These are phyloP conservation scores for Cryptococcus floricola DNA, from an alignment of 1,284 basidiomycete genomes.

Conservation along the genomic window DNA sequence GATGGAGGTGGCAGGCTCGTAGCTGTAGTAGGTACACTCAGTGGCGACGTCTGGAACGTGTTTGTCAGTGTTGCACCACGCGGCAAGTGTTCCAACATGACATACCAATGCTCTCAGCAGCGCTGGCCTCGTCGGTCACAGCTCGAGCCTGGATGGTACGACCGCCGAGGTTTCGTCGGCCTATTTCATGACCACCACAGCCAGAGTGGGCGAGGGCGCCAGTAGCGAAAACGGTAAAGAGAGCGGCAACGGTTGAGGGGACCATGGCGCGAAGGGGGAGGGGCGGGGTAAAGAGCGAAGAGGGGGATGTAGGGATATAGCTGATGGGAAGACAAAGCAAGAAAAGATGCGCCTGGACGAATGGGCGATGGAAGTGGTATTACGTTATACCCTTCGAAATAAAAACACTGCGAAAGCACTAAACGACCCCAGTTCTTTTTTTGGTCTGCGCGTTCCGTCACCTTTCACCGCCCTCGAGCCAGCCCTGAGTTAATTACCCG, in stretches of 20 bases:
- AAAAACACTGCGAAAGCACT: too few species aligned
- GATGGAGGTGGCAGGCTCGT: conserved; percentile 28
- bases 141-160: conserved; percentile 2
- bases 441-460: too few species aligned
- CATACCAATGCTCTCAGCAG: conserved; percentile 19
- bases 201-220: conserved; percentile 21
- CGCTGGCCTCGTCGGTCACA: conserved; percentile 26
- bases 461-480: too few species aligned
- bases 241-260: neutral
- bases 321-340: neutral
- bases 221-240: conserved; percentile 2
- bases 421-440: too few species aligned
- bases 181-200: conserved; percentile 39
- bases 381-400: neutral
- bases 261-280: neutral
- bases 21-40: conserved; percentile 33
- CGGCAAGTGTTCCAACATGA: neutral
- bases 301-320: neutral
- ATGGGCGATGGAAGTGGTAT: neutral
- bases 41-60: conserved; percentile 11
- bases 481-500: too few species aligned
- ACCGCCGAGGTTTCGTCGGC: conserved; percentile 31
- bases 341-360: neutral
- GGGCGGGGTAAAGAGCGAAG: neutral
- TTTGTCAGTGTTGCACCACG: neutral